Evolutionary conservation across 805 yeast genomes (phyloP), one percentile per base, ranked within the genome.

Genomic region (Cyberlindnera euphorbiae): DNA sequence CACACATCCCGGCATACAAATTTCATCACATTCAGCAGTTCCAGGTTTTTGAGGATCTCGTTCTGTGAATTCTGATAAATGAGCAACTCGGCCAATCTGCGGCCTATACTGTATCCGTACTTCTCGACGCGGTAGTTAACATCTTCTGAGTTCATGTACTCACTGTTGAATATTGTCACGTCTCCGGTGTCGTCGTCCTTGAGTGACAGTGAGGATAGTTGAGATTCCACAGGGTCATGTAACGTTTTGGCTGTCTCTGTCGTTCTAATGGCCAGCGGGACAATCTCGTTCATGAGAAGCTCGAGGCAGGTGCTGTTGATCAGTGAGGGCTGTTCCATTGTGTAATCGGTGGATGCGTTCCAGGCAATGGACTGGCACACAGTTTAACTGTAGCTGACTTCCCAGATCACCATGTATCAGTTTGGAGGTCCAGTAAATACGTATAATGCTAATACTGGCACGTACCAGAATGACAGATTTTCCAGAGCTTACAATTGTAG

Each of bases 1-100:
- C 97, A 93, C 19, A 89, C 82, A 48, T 89, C 97, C 30, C 95
- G 73, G 56, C 97, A 89, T 5, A 93, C 75, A 56, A 86, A 88
- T 60, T 90, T 90, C 86, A 93, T 85, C 26, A 90, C 73, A 46
- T 85, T 89, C 26, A 90, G 60, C 10, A 83, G 69, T 42, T 84
- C 89, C 67, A 53, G 79, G 58, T 56, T 75, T 46, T 59, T 59
- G 34, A 58, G 57, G 22, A 66, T 66, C 45, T 75, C 57, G 38
- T 71, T 62, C 12, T 72, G 63, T 29, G 74, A 73, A 29, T 74
- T 69, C 30, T 71, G 62, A 42, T 73, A 65, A 6, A 63, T 59
- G 21, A 65, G 46, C 11, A 74, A 44, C 44, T 77, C 79, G 2
- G 74, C 67, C 12, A 77, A 47, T 25, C 79, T 76, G 11, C 68